phyloP scores from a whole-genome alignment of 208 protist genomes.

The Leptomonas pyrrhocoris region DNA sequence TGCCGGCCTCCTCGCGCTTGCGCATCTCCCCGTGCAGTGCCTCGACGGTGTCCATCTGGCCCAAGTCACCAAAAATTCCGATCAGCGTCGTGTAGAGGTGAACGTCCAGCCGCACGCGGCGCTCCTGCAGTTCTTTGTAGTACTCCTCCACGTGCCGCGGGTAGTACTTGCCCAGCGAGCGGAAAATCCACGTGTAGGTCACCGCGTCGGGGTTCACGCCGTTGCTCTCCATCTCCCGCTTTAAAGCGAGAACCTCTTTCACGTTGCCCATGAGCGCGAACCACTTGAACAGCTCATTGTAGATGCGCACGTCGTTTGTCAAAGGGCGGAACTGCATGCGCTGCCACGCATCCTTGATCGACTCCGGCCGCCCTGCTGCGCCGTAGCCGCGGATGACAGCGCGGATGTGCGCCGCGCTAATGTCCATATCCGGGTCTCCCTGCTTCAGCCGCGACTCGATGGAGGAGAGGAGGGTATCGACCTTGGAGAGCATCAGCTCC shows the following conservation, averaged over 20 bases:
- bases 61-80: conserved; percentile 81
- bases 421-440: conserved; percentile 85
- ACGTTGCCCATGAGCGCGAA: conserved; percentile 87
- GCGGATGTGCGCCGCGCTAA: conserved; percentile 81
- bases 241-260: conserved; percentile 77
- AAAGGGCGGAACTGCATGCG: conserved; percentile 70
- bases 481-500: conserved; percentile 89
- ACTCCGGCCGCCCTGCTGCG: conserved; percentile 71
- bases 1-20: conserved; percentile 74
- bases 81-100: conserved; percentile 84
- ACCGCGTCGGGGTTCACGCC: conserved; percentile 62
- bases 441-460: conserved; percentile 86
- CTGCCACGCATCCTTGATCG: conserved; percentile 78
- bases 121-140: conserved; percentile 66
- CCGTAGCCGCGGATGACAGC: conserved; percentile 89
- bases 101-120: conserved; percentile 67
- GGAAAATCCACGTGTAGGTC: conserved; percentile 84
- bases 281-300: conserved; percentile 91
- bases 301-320: conserved; percentile 80
- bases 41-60: conserved; percentile 55
- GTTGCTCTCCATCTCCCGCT: conserved; percentile 60
- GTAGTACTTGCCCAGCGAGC: conserved; percentile 84
- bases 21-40: conserved; percentile 62
- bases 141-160: conserved; percentile 76
- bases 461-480: conserved; percentile 85